Evolutionary conservation across 1,139 yeast genomes (phyloP).

Genomic region (Kurtzmaniella natalensis): DNA sequence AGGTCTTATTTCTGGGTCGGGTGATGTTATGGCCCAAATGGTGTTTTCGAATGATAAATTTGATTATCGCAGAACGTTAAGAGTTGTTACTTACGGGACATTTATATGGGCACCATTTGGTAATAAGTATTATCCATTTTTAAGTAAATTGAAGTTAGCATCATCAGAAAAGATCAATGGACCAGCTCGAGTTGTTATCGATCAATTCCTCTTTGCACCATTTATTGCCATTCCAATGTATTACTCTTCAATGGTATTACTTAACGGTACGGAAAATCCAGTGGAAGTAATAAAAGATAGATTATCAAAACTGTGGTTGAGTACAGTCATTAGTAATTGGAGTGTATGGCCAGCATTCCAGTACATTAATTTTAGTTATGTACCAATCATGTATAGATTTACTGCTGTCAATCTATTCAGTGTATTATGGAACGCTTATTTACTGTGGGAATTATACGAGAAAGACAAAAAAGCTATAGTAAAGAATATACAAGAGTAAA

Average conservation of each 20-base stretch:
- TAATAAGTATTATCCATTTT: slow-evolving; percentile 35
- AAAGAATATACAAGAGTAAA: too few relatives aligned
- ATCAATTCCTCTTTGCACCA: slow-evolving; percentile 79
- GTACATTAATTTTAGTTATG: slow-evolving; percentile 59
- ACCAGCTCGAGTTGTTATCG: slow-evolving; percentile 53
- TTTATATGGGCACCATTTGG: slow-evolving; percentile 41
- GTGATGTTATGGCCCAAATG: slow-evolving; percentile 38
- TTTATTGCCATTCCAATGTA: slow-evolving; percentile 62
- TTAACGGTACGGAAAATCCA: slow-evolving; percentile 39
- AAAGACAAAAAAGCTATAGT: too few relatives aligned
- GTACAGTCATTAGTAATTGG: slow-evolving; percentile 71
- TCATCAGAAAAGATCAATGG: slow-evolving; percentile 19
- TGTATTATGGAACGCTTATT: slow-evolving; percentile 80
- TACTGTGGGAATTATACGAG: slow-evolving; percentile 46
- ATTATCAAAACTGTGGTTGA: slow-evolving; percentile 49
- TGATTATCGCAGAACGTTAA: slow-evolving; percentile 26
- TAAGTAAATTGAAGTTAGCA: slow-evolving; percentile 17
- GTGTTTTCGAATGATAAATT: slow-evolving; percentile 21
- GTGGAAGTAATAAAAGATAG: slow-evolving; percentile 23
- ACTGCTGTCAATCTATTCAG: slow-evolving; percentile 68
- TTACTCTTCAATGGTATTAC: slow-evolving; percentile 58
- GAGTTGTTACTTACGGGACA: slow-evolving; percentile 36
- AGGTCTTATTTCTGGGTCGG: slow-evolving; percentile 38
- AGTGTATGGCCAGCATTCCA: slow-evolving; percentile 85
- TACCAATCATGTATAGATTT: slow-evolving; percentile 68